Conservation (phyloP, 495 filamentous ascomycete species). For the Lophiotrema nucula region DNA sequence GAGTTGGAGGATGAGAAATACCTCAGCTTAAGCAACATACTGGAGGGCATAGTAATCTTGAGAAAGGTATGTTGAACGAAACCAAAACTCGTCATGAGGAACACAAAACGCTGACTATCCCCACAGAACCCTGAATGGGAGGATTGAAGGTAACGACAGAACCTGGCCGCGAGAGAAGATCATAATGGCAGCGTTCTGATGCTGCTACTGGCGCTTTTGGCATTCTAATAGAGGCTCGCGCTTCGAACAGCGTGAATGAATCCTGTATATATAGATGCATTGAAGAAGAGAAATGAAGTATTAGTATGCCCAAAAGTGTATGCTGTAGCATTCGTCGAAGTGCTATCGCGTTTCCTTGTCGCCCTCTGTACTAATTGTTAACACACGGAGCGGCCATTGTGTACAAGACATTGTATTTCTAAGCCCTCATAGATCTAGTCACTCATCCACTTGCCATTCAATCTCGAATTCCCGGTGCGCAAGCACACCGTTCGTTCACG, state of each 20-base stretch:
- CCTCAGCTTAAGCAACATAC: slow-evolving; percentile 78
- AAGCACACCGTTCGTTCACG: too few relatives aligned
- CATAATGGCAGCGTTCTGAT: background rate
- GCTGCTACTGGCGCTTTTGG: slow-evolving; percentile 4
- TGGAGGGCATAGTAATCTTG: slow-evolving; percentile 94
- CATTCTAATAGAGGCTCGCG: slow-evolving; percentile 31
- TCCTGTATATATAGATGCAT: background rate
- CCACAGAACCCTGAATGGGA: slow-evolving; percentile 34
- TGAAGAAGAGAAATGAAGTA: slow-evolving; percentile 6
- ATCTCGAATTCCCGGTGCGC: background rate
- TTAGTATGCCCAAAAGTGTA: too few relatives aligned
- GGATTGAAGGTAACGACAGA: slow-evolving; percentile 29
- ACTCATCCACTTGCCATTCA: background rate
- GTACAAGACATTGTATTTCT: background rate
- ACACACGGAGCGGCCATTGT: background rate
- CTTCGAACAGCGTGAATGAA: background rate
- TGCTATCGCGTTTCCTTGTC: background rate
- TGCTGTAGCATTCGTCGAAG: too few relatives aligned
- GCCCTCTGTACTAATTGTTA: background rate
- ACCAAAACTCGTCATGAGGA: background rate
- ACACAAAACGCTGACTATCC: background rate
- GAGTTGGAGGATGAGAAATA: slow-evolving; percentile 98
- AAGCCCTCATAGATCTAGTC: background rate
- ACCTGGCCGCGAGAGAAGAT: background rate
- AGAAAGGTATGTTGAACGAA: slow-evolving; percentile 73